Evolutionary conservation across 345 rosid genomes (phyloP).

Genomic region (Balakata baccata): DNA sequence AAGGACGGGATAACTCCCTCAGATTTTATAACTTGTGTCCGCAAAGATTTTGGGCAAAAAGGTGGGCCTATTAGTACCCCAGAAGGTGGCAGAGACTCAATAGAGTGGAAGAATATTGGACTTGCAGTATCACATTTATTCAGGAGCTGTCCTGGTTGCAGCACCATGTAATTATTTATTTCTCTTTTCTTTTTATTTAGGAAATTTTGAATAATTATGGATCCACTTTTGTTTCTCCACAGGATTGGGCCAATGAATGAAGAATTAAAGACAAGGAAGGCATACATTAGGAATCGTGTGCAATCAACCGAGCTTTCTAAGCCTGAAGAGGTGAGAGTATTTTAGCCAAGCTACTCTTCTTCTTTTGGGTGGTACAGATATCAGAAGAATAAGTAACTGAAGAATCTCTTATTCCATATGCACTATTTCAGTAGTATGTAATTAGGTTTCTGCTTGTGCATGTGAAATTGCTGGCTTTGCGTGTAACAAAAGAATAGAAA

Average conservation of each 20-base stretch:
- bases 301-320: constrained; percentile 10
- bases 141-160: constrained; percentile 28
- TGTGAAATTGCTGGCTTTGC: background rate
- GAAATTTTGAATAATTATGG: background rate
- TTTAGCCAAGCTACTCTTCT: background rate
- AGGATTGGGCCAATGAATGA: constrained; percentile 45
- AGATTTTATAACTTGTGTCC: constrained; percentile 31
- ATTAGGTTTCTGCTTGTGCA: background rate
- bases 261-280: constrained; percentile 25
- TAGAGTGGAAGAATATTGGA: constrained; percentile 42
- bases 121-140: constrained; percentile 21
- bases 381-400: background rate
- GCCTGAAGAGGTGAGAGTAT: constrained; percentile 34
- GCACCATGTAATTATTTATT: constrained; percentile 35
- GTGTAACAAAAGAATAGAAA: background rate
- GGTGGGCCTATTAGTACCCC: constrained; percentile 17
- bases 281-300: constrained; percentile 4
- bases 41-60: constrained; percentile 22
- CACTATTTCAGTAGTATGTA: background rate
- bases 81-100: constrained; percentile 2
- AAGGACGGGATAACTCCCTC: constrained; percentile 32
- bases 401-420: background rate
- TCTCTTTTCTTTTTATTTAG: background rate
- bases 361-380: too few species aligned
- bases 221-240: constrained; percentile 1